phyloP scores from a whole-genome alignment of 2,329 filamentous ascomycete genomes.

The Lachnellula cervina region DNA sequence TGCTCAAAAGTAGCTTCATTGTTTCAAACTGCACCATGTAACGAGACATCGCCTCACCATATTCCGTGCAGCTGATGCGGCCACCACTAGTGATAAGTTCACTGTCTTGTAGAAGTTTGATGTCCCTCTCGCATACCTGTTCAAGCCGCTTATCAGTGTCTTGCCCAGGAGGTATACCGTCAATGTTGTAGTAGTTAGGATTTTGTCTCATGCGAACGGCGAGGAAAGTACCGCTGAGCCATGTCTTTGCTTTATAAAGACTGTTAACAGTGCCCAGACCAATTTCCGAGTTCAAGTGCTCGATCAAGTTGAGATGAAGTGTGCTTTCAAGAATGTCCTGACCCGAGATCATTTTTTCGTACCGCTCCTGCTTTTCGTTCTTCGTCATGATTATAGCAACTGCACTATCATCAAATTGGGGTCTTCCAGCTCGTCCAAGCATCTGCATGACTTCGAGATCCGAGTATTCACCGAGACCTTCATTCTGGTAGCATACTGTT shows the following conservation, averaged over 20 bases:
- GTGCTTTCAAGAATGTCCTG: constrained; percentile 71
- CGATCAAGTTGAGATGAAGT: constrained; percentile 72
- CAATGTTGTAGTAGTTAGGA: constrained; percentile 64
- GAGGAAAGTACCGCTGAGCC: constrained; percentile 74
- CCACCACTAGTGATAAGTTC: constrained; percentile 48
- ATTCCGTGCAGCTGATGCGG: constrained; percentile 60
- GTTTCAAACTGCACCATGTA: constrained; percentile 78
- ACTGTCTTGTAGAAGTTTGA: constrained; percentile 57
- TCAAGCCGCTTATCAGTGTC: constrained; percentile 61
- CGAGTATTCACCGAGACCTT: constrained; percentile 63
- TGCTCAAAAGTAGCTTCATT: constrained; percentile 64
- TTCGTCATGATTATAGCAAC: constrained; percentile 76
- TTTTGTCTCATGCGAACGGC: constrained; percentile 69
- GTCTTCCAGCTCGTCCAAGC: constrained; percentile 77
- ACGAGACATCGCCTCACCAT: constrained; percentile 74
- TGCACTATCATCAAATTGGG: constrained; percentile 75
- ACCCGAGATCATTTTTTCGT: constrained; percentile 70
- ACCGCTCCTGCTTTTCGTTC: constrained; percentile 56
- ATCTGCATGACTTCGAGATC: constrained; percentile 89
- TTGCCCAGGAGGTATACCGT: constrained; percentile 43
- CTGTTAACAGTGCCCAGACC: constrained; percentile 68
- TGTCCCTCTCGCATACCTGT: constrained; percentile 65
- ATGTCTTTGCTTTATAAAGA: constrained; percentile 60
- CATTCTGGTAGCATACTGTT: constrained; percentile 61
- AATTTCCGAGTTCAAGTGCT: constrained; percentile 81